Conservation (phyloP, 176 grass and related monocot species). For the Hordeum vulgare region MorexV3_pseudomolecules_assembly NC_058518.1:487814141-487814640, state of each 20-base stretch:
- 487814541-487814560: conserved; percentile 61
- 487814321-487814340: neutral
- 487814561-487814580: conserved; percentile 51
- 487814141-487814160: neutral
- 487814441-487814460: conserved; percentile 63
- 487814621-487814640: conserved; percentile 49
- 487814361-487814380: conserved; percentile 18
- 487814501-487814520: conserved; percentile 46
- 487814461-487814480: conserved; percentile 66
- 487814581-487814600: conserved; percentile 40
- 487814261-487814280: neutral
- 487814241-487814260: neutral
- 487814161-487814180: neutral
- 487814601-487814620: conserved; percentile 34
- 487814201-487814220: neutral
- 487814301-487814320: neutral
- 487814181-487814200: neutral
- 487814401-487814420: conserved; percentile 91
- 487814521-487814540: conserved; percentile 44
- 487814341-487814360: neutral
- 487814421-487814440: conserved; percentile 76
- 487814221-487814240: neutral
- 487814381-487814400: conserved; percentile 25
- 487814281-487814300: neutral
- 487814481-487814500: conserved; percentile 68